Conservation (phyloP, 108 stramenopile genomes). For the Skeletonema grethae region DNA sequence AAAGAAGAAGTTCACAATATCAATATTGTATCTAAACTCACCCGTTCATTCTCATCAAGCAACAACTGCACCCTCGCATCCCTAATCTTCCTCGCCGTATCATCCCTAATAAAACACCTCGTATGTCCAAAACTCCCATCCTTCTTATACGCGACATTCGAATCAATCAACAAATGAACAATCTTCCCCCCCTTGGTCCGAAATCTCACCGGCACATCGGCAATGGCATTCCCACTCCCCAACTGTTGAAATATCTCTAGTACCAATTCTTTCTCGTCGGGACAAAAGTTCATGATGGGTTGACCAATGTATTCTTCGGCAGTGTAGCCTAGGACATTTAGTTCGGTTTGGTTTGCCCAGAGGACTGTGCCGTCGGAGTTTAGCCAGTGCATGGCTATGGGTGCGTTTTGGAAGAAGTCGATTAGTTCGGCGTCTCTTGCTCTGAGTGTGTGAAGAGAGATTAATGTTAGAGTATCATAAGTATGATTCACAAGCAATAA, state of each 20-base stretch:
- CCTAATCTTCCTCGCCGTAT: constrained; percentile 48
- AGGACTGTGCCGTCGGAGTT: constrained; percentile 45
- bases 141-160: constrained; percentile 50
- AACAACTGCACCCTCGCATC: constrained; percentile 33
- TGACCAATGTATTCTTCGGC: constrained; percentile 49
- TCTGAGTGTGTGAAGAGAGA: background rate
- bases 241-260: constrained; percentile 54
- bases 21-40: constrained; percentile 11
- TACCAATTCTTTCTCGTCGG: constrained; percentile 49
- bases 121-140: constrained; percentile 61
- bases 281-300: constrained; percentile 47
- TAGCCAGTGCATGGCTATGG: constrained; percentile 68
- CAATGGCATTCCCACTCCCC: constrained; percentile 43
- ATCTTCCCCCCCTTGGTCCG: constrained; percentile 55
- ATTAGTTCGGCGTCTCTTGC: constrained; percentile 47
- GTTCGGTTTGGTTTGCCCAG: constrained; percentile 58
- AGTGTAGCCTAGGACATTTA: constrained; percentile 56
- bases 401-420: constrained; percentile 59
- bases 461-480: too few relatives aligned
- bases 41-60: constrained; percentile 39
- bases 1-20: too few relatives aligned
- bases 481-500: too few relatives aligned
- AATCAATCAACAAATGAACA: constrained; percentile 58
- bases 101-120: constrained; percentile 57
- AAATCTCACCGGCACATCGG: constrained; percentile 57